Conservation (phyloP, 257 asterid genomes). For the Solanum tacnaense region DNA sequence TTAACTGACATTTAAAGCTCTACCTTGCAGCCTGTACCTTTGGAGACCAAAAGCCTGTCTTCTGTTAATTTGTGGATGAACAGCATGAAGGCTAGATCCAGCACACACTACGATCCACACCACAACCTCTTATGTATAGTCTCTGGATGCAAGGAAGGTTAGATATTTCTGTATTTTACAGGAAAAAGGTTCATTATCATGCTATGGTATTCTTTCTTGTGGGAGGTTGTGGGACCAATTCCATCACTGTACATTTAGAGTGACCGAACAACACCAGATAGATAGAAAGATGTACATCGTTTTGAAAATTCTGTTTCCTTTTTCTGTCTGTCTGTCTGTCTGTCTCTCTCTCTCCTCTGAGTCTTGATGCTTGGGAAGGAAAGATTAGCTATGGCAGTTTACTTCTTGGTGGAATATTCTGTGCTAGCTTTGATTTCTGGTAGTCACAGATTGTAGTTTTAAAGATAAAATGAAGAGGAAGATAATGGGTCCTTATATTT, state of each 20-base stretch:
- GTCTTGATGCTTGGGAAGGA: not conserved
- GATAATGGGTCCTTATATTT: not conserved
- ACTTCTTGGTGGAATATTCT: not conserved
- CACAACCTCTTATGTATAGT: slow-evolving; percentile 77
- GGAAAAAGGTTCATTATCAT: not conserved
- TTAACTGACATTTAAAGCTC: not conserved
- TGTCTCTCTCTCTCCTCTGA: not conserved
- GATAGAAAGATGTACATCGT: not conserved
- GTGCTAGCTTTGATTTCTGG: not conserved
- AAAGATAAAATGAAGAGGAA: not conserved
- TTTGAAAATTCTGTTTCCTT: not conserved
- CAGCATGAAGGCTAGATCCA: slow-evolving; percentile 67
- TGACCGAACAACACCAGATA: not conserved
- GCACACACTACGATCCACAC: slow-evolving; percentile 91
- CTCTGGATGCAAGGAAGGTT: slow-evolving; percentile 75
- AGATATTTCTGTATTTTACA: not conserved
- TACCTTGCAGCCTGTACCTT: slow-evolving; percentile 57
- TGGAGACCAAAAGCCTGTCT: slow-evolving; percentile 48
- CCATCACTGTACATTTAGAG: not conserved
- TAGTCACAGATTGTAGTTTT: not conserved
- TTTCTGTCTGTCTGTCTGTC: not conserved
- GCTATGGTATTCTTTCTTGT: not conserved
- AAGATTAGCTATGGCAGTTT: not conserved
- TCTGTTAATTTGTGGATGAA: slow-evolving; percentile 96
- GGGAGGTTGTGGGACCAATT: not conserved